Base-by-base conservation (phyloP, 257 asterid genomes). In the Parsonsia alboflavescens region DNA sequence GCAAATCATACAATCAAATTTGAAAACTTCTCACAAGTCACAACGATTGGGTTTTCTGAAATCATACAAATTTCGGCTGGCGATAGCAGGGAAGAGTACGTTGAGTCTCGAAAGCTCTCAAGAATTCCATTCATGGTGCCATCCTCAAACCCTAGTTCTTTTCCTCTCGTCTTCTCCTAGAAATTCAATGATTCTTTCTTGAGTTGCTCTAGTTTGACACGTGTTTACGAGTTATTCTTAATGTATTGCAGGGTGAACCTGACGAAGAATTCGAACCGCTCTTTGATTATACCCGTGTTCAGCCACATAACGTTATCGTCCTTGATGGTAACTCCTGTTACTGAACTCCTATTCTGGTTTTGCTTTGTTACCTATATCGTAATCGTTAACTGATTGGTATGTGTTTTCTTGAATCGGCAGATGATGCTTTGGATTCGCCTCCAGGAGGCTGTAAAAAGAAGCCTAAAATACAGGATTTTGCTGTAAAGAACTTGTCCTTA, bases 211-310 rank as follows among this genome's bases (percentile, higher is more conserved):
- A 48, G 36, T 63, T 70, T 2, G 22, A 36, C 28, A 48, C 16
- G 39, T 15, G 9, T n/a, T 58, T 39, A 5, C 30, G 10, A 8
- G 15, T 15, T 24, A 26, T 24, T 22, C 28, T 58, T 71, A 7
- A 21, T 73, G 13, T 59, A 69, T 71, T 33, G 26, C 71, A 90
- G 98, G 96, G 70, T 10, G 89, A 90, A 30, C 45, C 80, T n/a
- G 64, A 75, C 19, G 97, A 94, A 45, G 99, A 95, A 85, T 79
- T 95, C 75, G 99, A 95, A 58, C 93, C 99, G 36, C 99, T 95
- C 53, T 95, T 95, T 73, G 97, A 95, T 88, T 95, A 95, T 81
- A 72, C 87, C 48, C 96, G 98, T 52, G 83, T 90, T 72, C 99
- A 92, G 82, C 99, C 98, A 7, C 54, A 42, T 65, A 70, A 71